A percentile compares a stretch with the other conserved stretches of the same genome.
These are phyloP conservation scores for Fomitiporia mediterranea DNA, from an alignment of 1,284 basidiomycete species.

Conservation along the genomic window DNA sequence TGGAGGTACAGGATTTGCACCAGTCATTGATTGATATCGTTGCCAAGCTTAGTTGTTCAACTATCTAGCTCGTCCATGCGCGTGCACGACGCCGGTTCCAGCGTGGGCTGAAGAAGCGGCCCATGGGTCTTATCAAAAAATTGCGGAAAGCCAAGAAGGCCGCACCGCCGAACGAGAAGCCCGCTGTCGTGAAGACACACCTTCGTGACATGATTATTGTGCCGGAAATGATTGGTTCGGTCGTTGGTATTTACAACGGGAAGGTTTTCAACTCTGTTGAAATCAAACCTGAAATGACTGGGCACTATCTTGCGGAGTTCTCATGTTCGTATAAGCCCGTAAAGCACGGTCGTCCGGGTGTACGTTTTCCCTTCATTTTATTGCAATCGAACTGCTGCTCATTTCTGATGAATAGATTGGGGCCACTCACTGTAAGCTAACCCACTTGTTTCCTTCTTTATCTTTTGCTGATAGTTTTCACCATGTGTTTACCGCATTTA, in stretches of 20 bases:
- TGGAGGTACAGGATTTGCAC: conserved; percentile 69
- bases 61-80: conserved; percentile 85
- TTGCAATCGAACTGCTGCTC: background rate
- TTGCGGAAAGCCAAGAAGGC: conserved; percentile 99
- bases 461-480: conserved; percentile 14
- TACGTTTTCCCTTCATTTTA: conserved; percentile 34
- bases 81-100: conserved; percentile 99
- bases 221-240: conserved; percentile 99
- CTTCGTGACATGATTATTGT: conserved; percentile 99
- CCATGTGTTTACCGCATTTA: conserved; percentile 25
- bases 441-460: conserved; percentile 40
- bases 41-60: conserved; percentile 12
- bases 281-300: conserved; percentile 99
- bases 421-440: conserved; percentile 67
- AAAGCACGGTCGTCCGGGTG: conserved; percentile 98
- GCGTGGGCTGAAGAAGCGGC: conserved; percentile 97
- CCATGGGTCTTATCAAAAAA: conserved; percentile 99
- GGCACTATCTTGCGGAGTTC: conserved; percentile 97
- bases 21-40: too few relatives aligned
- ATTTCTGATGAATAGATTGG: conserved; percentile 57
- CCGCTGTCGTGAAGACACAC: conserved; percentile 98
- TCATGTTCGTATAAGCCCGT: conserved; percentile 96
- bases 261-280: conserved; percentile 97
- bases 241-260: conserved; percentile 97
- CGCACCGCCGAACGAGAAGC: conserved; percentile 97